A percentile compares a stretch with the other conserved stretches of the same genome.
These are phyloP conservation scores for Gardenia jasminoides DNA, from an alignment of 257 asterid species.

Conservation along the genomic window DNA sequence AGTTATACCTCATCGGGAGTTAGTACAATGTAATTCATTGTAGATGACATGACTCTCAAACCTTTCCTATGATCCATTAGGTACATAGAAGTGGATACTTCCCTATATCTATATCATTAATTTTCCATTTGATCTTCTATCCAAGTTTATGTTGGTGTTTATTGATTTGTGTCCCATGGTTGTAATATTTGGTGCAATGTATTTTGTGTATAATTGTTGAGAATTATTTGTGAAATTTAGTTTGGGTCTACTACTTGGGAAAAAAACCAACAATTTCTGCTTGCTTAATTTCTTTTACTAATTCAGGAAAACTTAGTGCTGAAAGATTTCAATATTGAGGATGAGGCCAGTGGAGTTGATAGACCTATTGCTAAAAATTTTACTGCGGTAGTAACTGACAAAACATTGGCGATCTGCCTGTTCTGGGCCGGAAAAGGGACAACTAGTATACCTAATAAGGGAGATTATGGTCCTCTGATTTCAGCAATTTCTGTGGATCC, in stretches of 20 bases:
- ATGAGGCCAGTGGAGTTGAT: slow-evolving; percentile 73
- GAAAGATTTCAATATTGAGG: slow-evolving; percentile 75
- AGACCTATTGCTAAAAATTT: slow-evolving; percentile 40
- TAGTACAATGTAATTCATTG: no score
- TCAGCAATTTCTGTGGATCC: slow-evolving; percentile 39
- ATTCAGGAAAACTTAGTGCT: slow-evolving; percentile 55
- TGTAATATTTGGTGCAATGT: no score
- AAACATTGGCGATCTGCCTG: slow-evolving; percentile 35
- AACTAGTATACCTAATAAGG: slow-evolving; percentile 15
- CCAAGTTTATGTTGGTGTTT: no score
- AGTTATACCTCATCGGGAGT: no score
- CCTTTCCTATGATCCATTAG: no score
- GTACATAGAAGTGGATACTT: no score
- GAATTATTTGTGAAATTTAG: no score
- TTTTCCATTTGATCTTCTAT: no score
- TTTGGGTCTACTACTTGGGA: background rate
- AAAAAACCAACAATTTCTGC: background rate
- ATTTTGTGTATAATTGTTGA: no score
- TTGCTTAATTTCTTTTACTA: slow-evolving; percentile 35
- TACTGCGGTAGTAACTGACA: slow-evolving; percentile 52
- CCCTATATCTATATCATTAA: no score
- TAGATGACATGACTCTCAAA: no score
- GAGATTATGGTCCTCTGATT: slow-evolving; percentile 34
- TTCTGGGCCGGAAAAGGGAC: slow-evolving; percentile 39
- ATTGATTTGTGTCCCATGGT: no score